A percentile compares a stretch with the other conserved stretches of the same genome.
Conservation (phyloP, 2,329 filamentous ascomycete genomes). For the Diaporthe caulivora region DNA sequence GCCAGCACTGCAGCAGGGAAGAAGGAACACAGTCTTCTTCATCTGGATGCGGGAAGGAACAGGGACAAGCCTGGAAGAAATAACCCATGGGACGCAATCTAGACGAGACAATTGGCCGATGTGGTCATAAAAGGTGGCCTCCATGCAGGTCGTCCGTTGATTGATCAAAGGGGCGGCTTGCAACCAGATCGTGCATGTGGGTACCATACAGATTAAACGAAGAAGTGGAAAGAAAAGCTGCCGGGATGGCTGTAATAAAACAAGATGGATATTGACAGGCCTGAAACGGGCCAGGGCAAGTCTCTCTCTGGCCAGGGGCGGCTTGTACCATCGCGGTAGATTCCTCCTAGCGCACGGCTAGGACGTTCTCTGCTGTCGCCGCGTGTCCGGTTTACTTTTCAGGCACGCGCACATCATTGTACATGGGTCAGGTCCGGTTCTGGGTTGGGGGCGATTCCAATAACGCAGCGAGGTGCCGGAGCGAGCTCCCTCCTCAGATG, state of each 20-base stretch:
- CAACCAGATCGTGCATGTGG: constrained; percentile 33
- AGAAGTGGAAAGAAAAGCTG: constrained; percentile 26
- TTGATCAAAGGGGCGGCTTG: constrained; percentile 38
- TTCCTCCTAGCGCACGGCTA: constrained; percentile 27
- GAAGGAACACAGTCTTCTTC: constrained; percentile 23
- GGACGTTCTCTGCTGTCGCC: constrained; percentile 1
- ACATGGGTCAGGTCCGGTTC: constrained; percentile 25
- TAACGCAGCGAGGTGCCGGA: constrained; percentile 16
- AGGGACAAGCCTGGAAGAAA: constrained; percentile 36
- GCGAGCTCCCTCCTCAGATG: constrained; percentile 28
- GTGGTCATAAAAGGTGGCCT: constrained; percentile 35
- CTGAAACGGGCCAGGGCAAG: constrained; percentile 31
- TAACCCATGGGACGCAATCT: constrained; percentile 29
- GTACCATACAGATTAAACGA: constrained; percentile 30
- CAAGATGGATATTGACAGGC: constrained; percentile 37
- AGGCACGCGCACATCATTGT: constrained; percentile 29
- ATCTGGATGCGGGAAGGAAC: constrained; percentile 23
- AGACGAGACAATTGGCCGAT: constrained; percentile 35
- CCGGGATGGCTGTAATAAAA: constrained; percentile 36
- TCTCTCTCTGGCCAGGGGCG: constrained; percentile 18
- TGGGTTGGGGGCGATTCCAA: constrained; percentile 32
- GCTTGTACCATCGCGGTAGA: constrained; percentile 19
- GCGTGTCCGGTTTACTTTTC: constrained; percentile 16
- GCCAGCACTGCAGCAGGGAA: constrained; percentile 31
- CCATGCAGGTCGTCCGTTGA: constrained; percentile 33